Evolutionary conservation across 352 stramenopile genomes (phyloP).

Genomic region (Globisporangium nagaii): DNA sequence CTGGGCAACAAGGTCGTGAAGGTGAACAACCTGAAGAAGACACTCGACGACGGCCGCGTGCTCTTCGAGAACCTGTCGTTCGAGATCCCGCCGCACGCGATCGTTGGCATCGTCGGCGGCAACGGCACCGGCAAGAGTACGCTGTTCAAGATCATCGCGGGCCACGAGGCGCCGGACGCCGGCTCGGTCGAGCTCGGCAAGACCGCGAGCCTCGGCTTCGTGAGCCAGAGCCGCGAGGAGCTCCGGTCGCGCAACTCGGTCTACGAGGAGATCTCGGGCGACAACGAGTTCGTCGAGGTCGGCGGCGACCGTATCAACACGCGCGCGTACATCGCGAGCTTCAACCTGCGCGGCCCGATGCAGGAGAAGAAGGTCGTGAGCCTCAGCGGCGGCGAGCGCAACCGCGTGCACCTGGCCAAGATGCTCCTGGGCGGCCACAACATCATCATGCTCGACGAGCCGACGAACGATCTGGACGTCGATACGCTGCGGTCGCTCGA

Average conservation of each 20-base stretch:
- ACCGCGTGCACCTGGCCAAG: conserved; percentile 83
- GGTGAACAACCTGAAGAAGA: conserved; percentile 68
- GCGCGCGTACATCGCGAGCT: conserved; percentile 81
- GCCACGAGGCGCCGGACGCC: conserved; percentile 82
- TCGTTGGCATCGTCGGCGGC: conserved; percentile 96
- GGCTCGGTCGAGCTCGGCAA: conserved; percentile 72
- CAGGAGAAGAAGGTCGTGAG: conserved; percentile 78
- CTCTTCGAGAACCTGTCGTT: conserved; percentile 95
- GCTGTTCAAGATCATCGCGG: conserved; percentile 94
- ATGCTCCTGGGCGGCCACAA: conserved; percentile 82
- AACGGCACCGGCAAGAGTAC: conserved; percentile 98
- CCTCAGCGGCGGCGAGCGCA: conserved; percentile 78
- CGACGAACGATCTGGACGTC: conserved; percentile 85
- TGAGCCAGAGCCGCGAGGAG: conserved; percentile 75
- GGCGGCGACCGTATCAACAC: conserved; percentile 77
- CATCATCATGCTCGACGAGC: conserved; percentile 86
- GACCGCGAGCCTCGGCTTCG: conserved; percentile 73
- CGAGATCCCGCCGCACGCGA: conserved; percentile 92
- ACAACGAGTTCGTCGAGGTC: conserved; percentile 82
- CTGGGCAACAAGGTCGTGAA: conserved; percentile 92
- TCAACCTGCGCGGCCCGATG: conserved; percentile 80
- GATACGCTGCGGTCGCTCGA: conserved; percentile 87
- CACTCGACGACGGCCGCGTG: conserved; percentile 61
- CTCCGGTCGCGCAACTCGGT: conserved; percentile 55
- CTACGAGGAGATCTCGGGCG: conserved; percentile 83